A percentile compares a stretch with the other conserved stretches of the same genome.
These are phyloP conservation scores for Ulvella scutata DNA, from an alignment of 139 green algal genomes.

Conservation along the genomic window DNA sequence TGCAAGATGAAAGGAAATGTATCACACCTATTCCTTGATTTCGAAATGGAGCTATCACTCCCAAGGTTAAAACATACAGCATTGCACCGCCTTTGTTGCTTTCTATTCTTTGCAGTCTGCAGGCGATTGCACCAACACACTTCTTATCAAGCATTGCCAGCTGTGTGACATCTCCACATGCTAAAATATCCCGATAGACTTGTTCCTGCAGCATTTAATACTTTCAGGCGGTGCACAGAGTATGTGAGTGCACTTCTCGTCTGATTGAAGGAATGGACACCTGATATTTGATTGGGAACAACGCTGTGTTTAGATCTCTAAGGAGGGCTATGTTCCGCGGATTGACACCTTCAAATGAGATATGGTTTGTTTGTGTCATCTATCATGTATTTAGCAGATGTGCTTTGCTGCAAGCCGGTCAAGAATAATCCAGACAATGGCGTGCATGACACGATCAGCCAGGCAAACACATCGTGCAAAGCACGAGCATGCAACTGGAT, in stretches of 20 bases:
- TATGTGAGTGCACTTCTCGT: not conserved
- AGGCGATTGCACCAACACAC: slow-evolving; percentile 1
- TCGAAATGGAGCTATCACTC: not conserved
- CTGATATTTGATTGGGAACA: slow-evolving; percentile 69
- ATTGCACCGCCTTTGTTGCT: not conserved
- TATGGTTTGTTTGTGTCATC: no score
- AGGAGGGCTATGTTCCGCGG: slow-evolving; percentile 49
- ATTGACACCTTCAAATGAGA: slow-evolving; percentile 28
- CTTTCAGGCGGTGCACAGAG: not conserved
- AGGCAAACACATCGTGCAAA: no score
- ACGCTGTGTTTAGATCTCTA: slow-evolving; percentile 50
- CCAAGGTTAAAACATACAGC: not conserved
- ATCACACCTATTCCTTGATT: not conserved
- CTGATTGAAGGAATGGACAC: slow-evolving; percentile 11
- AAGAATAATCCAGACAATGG: no score
- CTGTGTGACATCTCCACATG: slow-evolving; percentile 20
- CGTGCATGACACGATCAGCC: no score
- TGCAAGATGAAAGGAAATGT: not conserved
- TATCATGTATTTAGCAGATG: no score
- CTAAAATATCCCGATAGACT: slow-evolving; percentile 26
- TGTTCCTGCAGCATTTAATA: slow-evolving; percentile 14
- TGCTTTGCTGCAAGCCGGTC: no score
- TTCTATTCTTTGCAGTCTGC: not conserved
- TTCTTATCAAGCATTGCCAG: slow-evolving; percentile 11
- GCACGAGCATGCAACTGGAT: no score